These are phyloP conservation scores for Trifolium repens DNA, from an alignment of 306 rosid species.

Conservation along the genomic window DNA sequence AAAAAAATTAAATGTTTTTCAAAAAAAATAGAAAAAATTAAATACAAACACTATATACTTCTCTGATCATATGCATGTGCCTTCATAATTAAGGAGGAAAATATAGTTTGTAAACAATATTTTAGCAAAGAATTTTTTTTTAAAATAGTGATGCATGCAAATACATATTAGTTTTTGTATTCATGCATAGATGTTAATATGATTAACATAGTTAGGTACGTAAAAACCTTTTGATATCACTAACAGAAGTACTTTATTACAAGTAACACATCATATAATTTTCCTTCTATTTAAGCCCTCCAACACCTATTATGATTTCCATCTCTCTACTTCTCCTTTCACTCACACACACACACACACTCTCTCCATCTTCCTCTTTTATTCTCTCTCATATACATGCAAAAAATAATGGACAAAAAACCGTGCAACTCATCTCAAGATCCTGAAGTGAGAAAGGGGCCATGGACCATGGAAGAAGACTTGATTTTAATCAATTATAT, in stretches of 20 bases:
- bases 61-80: constrained; percentile 38
- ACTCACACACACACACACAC: background rate
- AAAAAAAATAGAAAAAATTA: no score
- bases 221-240: constrained; percentile 32
- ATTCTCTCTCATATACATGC: constrained; percentile 29
- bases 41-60: background rate
- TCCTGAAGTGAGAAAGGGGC: constrained; percentile 95
- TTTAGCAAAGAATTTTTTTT: constrained; percentile 19
- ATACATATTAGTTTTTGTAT: constrained; percentile 16
- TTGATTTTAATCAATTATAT: constrained; percentile 88
- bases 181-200: constrained; percentile 48
- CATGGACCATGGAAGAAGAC: constrained; percentile 99
- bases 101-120: constrained; percentile 1
- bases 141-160: constrained; percentile 31
- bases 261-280: constrained; percentile 36
- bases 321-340: constrained; percentile 37
- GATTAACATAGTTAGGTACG: constrained; percentile 58
- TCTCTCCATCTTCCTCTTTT: background rate
- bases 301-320: constrained; percentile 54
- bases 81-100: constrained; percentile 27
- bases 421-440: constrained; percentile 70
- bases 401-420: constrained; percentile 61
- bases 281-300: constrained; percentile 70
- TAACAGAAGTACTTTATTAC: constrained; percentile 35
- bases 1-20: no score